Conservation (phyloP, 169 alveolate genomes). For the Blepharisma undulans region DNA sequence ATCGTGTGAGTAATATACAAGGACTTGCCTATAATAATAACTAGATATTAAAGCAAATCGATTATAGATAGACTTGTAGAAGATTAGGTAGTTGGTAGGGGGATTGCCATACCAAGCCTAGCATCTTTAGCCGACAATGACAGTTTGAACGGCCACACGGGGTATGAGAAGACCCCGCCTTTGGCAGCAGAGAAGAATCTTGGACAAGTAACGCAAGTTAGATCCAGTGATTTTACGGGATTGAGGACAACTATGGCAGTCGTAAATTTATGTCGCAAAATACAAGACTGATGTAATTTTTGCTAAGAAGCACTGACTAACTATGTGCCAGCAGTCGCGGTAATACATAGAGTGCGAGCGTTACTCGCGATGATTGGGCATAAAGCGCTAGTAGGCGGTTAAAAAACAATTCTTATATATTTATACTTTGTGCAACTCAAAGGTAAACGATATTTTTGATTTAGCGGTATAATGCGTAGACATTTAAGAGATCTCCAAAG, state of each 20-base stretch:
- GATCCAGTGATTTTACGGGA: slow-evolving; percentile 59
- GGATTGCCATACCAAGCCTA: slow-evolving; percentile 42
- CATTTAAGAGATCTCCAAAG: slow-evolving; percentile 32
- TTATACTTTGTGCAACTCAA: slow-evolving; percentile 27
- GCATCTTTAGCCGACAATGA: slow-evolving; percentile 41
- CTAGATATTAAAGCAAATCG: neutral
- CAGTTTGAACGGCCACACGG: slow-evolving; percentile 47
- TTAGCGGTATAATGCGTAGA: slow-evolving; percentile 36
- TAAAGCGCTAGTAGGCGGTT: slow-evolving; percentile 45
- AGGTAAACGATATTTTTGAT: slow-evolving; percentile 14
- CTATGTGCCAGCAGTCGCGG: slow-evolving; percentile 74
- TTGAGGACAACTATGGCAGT: slow-evolving; percentile 54
- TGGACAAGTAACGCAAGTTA: slow-evolving; percentile 56
- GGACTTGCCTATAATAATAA: neutral
- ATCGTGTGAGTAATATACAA: slow-evolving; percentile 38
- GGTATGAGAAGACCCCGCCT: slow-evolving; percentile 47
- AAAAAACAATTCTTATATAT: neutral
- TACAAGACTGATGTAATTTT: slow-evolving; percentile 38
- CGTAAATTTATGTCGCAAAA: slow-evolving; percentile 45
- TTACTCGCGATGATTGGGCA: slow-evolving; percentile 50
- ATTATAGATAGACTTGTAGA: slow-evolving; percentile 26
- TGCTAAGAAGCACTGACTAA: slow-evolving; percentile 59
- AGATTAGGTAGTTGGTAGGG: slow-evolving; percentile 50
- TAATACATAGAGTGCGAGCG: slow-evolving; percentile 63
- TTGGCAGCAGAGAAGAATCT: slow-evolving; percentile 66